Conservation (phyloP, 2,329 filamentous ascomycete genomes). For the Cladosporium phlei region DNA sequence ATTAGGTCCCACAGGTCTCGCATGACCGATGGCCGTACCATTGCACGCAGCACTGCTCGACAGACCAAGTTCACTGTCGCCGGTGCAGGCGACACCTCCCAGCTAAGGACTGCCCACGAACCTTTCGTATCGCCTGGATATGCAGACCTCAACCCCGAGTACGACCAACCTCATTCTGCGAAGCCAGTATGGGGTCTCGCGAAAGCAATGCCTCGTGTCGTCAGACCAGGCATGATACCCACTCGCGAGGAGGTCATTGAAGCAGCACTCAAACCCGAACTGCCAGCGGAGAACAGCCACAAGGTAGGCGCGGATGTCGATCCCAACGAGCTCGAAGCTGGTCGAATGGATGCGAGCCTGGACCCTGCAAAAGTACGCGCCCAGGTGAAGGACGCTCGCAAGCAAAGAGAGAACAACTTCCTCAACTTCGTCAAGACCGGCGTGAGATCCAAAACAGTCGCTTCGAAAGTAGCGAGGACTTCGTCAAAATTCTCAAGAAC, state of each 20-base stretch:
- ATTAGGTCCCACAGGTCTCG: background rate
- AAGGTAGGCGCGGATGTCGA: constrained; percentile 36
- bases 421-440: constrained; percentile 20
- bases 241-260: constrained; percentile 31
- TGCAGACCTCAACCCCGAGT: constrained; percentile 49
- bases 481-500: constrained; percentile 21
- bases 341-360: constrained; percentile 35
- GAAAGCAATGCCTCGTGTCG: constrained; percentile 50
- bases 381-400: constrained; percentile 43
- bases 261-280: constrained; percentile 25
- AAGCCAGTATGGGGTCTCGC: constrained; percentile 53
- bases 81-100: constrained; percentile 19
- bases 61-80: constrained; percentile 17
- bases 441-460: constrained; percentile 14
- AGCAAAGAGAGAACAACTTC: constrained; percentile 32
- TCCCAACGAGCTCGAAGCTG: constrained; percentile 41
- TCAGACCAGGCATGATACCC: constrained; percentile 51
- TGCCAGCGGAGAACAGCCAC: constrained; percentile 23
- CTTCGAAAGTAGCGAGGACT: constrained; percentile 14
- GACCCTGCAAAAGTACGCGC: constrained; percentile 40
- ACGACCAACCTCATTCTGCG: constrained; percentile 46
- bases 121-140: constrained; percentile 49
- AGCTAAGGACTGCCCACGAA: constrained; percentile 21
- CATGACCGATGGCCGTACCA: background rate
- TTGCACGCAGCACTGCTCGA: constrained; percentile 3